A percentile compares a stretch with the other conserved stretches of the same genome.
phyloP scores from a whole-genome alignment of 2,329 filamentous ascomycete species.

The Alternaria gansuensis region DNA sequence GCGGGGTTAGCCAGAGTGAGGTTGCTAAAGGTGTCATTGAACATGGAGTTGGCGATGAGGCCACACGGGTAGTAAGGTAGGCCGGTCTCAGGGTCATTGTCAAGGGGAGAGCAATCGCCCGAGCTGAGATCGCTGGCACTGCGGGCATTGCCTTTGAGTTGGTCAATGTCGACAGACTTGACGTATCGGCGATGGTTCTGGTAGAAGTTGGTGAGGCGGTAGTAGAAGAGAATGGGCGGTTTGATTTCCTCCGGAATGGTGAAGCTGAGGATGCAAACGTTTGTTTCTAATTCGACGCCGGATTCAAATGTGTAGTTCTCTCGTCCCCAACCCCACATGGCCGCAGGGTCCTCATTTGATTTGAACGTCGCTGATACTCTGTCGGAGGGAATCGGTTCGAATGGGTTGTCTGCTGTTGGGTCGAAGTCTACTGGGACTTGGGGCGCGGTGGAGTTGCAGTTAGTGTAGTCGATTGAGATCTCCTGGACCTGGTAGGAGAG shows the following conservation, averaged over 20 bases:
- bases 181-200: conserved; percentile 98
- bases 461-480: conserved; percentile 87
- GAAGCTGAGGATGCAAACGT: conserved; percentile 78
- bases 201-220: conserved; percentile 96
- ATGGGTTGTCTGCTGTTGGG: conserved; percentile 38
- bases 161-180: conserved; percentile 82
- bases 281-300: conserved; percentile 46
- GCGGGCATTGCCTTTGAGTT: conserved; percentile 78
- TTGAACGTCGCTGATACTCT: conserved; percentile 78
- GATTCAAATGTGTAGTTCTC: conserved; percentile 51
- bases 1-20: conserved; percentile 69
- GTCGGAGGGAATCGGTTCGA: conserved; percentile 63
- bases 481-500: conserved; percentile 76
- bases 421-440: conserved; percentile 30
- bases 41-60: conserved; percentile 93
- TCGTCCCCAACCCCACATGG: conserved; percentile 46
- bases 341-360: conserved; percentile 51
- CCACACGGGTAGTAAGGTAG: conserved; percentile 92
- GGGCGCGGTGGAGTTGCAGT: conserved; percentile 71
- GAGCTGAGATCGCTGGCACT: conserved; percentile 67
- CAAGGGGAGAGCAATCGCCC: conserved; percentile 80
- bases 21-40: conserved; percentile 87
- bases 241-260: conserved; percentile 79
- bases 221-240: conserved; percentile 90
- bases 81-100: conserved; percentile 42